Evolutionary conservation across 2,329 filamentous ascomycete genomes (phyloP), one percentile per base, ranked within the genome.

Genomic region (Trichocomaceae sp.): DNA sequence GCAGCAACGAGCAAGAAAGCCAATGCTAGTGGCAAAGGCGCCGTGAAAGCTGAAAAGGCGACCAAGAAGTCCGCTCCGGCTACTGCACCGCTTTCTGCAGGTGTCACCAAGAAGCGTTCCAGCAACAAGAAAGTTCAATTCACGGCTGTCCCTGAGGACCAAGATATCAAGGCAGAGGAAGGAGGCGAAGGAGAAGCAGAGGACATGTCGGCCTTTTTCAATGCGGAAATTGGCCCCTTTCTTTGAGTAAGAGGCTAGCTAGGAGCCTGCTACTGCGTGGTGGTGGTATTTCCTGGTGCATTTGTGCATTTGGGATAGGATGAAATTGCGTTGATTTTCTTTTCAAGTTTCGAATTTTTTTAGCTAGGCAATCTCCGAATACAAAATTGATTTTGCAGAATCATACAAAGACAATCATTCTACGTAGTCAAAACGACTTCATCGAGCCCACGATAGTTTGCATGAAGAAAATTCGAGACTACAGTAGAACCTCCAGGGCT

Each of bases 91-190:
- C 26, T 42, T 41, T 10, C 51, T 13, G 22, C 33, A 1, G 51
- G 51, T 23, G 44, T 53, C 26, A 31, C 23, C 22, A 53, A 53
- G 51, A 53, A 42, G 13, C 44, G 44, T 4, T 29, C 51, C 39
- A n/a, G 10, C 19, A 35, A 37, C 29, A 19, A 19, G 19, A 31
- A 53, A 41, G 20, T 23, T 17, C 7, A 47, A 46, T 19, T 42
- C 9, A 42, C 39, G n/a, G 22, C 17, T 19, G 39, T n/a, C 39
- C 6, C 17, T 19, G 39, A 20, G 5, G 39, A 20, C 4, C 39
- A 17, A 42, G 6, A 13, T 42, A 12, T 42, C 3, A 47, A 47
- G 26, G 3, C 15, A 47, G 45, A 47, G 12, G 42, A 45, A 45
- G 45, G 12, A 47, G 5, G 26, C 22, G 22, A 47, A 3, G 45